Conservation (phyloP, 202 grass and related monocot genomes). For the Sporobolus alterniflorus region DNA sequence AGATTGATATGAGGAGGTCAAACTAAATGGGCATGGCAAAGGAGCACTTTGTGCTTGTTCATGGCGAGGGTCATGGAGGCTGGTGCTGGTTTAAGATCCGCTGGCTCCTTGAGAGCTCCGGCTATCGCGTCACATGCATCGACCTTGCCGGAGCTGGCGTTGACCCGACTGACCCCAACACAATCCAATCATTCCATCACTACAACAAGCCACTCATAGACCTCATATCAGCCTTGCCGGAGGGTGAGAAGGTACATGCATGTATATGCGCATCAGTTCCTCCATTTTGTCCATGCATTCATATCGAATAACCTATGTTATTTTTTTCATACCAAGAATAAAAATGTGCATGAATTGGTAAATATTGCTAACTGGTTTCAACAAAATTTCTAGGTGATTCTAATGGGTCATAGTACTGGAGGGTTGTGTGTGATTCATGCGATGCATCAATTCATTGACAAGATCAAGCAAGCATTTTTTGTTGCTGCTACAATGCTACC, state of each 20-base stretch:
- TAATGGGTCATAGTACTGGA: slow-evolving; percentile 51
- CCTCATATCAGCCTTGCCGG: slow-evolving; percentile 49
- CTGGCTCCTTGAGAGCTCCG: slow-evolving; percentile 56
- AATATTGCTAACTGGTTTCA: background rate
- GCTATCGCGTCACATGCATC: slow-evolving; percentile 48
- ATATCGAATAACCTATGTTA: background rate
- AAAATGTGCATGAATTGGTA: too few relatives aligned
- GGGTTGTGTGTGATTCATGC: slow-evolving; percentile 59
- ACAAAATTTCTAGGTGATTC: slow-evolving; percentile 40
- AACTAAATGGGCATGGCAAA: slow-evolving; percentile 25
- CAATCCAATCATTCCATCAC: slow-evolving; percentile 27
- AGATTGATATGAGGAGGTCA: slow-evolving; percentile 12
- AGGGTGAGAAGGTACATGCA: slow-evolving; percentile 52
- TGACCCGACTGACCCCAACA: slow-evolving; percentile 52
- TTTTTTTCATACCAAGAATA: too few relatives aligned
- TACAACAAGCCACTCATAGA: slow-evolving; percentile 54
- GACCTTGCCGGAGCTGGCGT: slow-evolving; percentile 57
- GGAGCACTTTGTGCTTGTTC: slow-evolving; percentile 61
- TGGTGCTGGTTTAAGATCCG: slow-evolving; percentile 71
- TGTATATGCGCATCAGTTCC: background rate
- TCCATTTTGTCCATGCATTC: background rate
- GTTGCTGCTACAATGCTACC: slow-evolving; percentile 65
- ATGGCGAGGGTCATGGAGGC: slow-evolving; percentile 57
- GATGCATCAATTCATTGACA: slow-evolving; percentile 61
- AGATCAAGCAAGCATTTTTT: slow-evolving; percentile 52